These are phyloP conservation scores for Actinomortierella wolfii DNA, from an alignment of 371 early-diverging fungal species.

Conservation along the genomic window DNA sequence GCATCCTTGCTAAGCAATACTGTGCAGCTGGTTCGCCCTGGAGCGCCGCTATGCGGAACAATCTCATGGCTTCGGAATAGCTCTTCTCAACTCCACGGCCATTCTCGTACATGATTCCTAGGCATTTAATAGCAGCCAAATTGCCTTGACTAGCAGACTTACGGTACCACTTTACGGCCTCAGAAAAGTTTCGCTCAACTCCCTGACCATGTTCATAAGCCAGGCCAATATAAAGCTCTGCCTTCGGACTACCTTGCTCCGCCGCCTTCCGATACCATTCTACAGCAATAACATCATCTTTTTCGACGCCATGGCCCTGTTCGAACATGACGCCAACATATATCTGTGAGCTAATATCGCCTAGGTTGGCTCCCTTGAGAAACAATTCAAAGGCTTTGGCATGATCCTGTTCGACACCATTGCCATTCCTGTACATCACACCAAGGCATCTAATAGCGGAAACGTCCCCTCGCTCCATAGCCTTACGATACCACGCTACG, in stretches of 20 bases:
- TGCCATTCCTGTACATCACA: conserved; percentile 80
- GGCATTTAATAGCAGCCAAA: conserved; percentile 76
- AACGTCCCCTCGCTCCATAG: conserved; percentile 77
- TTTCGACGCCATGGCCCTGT: conserved; percentile 64
- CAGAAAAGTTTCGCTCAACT: conserved; percentile 59
- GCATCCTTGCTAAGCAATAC: conserved; percentile 76
- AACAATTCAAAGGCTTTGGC: conserved; percentile 55
- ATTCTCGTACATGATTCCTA: conserved; percentile 82
- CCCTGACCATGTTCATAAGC: conserved; percentile 83
- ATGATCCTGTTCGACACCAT: conserved; percentile 65
- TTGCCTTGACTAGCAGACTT: conserved; percentile 63
- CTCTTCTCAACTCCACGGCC: conserved; percentile 72
- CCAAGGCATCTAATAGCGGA: conserved; percentile 80
- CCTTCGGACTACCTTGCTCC: conserved; percentile 64
- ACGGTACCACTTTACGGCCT: conserved; percentile 71
- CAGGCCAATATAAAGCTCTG: conserved; percentile 74
- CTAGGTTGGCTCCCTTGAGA: too few species aligned
- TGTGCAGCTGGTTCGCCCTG: conserved; percentile 79
- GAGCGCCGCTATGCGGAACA: conserved; percentile 70
- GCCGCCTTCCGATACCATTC: conserved; percentile 55
- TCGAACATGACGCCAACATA: conserved; percentile 75
- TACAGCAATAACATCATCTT: conserved; percentile 57
- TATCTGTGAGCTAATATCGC: too few species aligned
- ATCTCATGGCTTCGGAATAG: conserved; percentile 61
- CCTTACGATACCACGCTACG: conserved; percentile 74